A percentile compares a stretch with the other conserved stretches of the same genome.
These are phyloP conservation scores for Alternaria infectoria DNA, from an alignment of 2,329 filamentous ascomycete genomes.

Conservation along the genomic window DNA sequence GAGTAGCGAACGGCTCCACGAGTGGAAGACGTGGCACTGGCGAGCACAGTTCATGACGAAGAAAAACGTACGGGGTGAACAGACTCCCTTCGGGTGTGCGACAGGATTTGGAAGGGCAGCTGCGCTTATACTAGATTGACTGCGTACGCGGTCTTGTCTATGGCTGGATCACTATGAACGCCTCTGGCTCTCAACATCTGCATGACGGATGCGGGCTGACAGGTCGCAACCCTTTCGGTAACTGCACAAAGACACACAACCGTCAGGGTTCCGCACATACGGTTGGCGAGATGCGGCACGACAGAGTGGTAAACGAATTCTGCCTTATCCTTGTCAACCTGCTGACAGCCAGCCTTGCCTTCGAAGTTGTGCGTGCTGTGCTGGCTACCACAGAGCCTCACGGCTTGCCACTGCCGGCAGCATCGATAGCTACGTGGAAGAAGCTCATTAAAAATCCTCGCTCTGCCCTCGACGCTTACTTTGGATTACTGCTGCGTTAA, in stretches of 20 bases:
- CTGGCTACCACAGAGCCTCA: not conserved
- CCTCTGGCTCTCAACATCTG: not conserved
- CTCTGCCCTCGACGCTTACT: not conserved
- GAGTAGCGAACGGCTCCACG: not conserved
- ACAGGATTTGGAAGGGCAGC: not conserved
- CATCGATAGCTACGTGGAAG: not conserved
- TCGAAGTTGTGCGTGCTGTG: not conserved
- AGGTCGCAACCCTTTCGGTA: not conserved
- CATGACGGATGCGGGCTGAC: not conserved
- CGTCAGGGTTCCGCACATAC: not conserved
- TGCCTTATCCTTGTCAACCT: not conserved
- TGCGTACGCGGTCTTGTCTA: too few species aligned
- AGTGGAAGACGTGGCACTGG: not conserved
- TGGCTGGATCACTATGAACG: not conserved
- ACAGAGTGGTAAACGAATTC: not conserved
- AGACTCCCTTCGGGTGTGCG: not conserved
- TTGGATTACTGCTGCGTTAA: fast-evolving
- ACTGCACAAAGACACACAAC: not conserved
- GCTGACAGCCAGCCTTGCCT: not conserved
- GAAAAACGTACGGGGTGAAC: not conserved
- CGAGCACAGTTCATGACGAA: not conserved
- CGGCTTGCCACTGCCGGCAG: not conserved
- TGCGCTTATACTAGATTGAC: not conserved
- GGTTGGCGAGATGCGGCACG: not conserved
- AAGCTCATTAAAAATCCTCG: fast-evolving